A percentile compares a stretch with the other conserved stretches of the same genome.
Conservation (phyloP, 495 filamentous ascomycete species). For the Podospora appendiculata region DNA sequence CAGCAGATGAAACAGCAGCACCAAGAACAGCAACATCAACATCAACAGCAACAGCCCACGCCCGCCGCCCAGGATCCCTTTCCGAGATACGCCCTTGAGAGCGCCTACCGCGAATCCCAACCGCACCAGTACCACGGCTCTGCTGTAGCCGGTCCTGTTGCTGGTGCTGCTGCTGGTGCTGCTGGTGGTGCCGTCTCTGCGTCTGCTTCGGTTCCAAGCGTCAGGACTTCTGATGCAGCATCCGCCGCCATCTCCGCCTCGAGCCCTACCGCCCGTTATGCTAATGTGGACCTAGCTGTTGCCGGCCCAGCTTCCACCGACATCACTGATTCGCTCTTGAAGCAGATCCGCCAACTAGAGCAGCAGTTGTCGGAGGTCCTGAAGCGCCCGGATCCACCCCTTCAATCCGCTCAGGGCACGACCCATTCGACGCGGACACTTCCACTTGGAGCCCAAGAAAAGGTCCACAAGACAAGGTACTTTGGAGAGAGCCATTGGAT, state of each 20-base stretch:
- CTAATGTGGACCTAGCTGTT: background rate
- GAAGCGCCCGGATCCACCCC: too few relatives aligned
- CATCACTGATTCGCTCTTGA: constrained; percentile 5
- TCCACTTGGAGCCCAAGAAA: background rate
- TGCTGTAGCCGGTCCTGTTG: background rate
- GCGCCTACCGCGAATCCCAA: too few relatives aligned
- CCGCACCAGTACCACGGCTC: constrained; percentile 4
- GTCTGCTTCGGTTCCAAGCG: constrained; percentile 1
- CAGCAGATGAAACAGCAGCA: background rate
- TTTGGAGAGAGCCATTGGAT: constrained; percentile 51
- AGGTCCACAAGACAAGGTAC: constrained; percentile 36
- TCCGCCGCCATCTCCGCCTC: background rate
- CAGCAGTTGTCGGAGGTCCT: constrained; percentile 18
- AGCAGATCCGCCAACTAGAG: constrained; percentile 22
- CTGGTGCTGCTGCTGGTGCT: too few relatives aligned
- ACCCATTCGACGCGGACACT: constrained; percentile 1
- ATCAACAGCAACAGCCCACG: too few relatives aligned
- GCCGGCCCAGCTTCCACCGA: constrained; percentile 2
- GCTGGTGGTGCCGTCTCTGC: too few relatives aligned
- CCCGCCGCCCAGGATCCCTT: background rate
- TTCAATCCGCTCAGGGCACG: constrained; percentile 8
- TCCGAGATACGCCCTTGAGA: background rate
- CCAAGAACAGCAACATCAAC: too few relatives aligned
- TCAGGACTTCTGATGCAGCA: constrained; percentile 7
- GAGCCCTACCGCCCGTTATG: constrained; percentile 5